Evolutionary conservation across 2,329 filamentous ascomycete genomes (phyloP).

Genomic region (Aspergillus japonicus): DNA sequence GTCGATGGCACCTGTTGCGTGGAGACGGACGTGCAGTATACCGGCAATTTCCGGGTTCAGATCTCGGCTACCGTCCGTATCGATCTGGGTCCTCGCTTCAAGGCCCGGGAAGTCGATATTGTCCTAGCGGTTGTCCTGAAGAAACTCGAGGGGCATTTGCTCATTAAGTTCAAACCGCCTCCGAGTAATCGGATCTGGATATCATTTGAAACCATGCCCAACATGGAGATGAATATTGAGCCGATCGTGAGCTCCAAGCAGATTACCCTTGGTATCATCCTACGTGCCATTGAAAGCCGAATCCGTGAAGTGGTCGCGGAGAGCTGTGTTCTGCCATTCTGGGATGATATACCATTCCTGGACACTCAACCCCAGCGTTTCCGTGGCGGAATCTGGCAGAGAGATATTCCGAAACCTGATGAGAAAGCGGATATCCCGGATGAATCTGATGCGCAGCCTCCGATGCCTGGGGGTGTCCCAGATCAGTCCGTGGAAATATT

Average conservation of each 20-base stretch:
- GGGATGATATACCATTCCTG: slow-evolving; percentile 93
- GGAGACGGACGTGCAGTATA: slow-evolving; percentile 85
- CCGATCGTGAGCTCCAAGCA: slow-evolving; percentile 93
- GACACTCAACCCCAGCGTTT: slow-evolving; percentile 74
- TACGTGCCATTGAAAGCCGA: slow-evolving; percentile 88
- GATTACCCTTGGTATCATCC: slow-evolving; percentile 89
- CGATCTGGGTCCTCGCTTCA: slow-evolving; percentile 84
- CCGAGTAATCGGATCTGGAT: slow-evolving; percentile 97
- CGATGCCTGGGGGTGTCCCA: slow-evolving; percentile 19
- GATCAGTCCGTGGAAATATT: slow-evolving; percentile 27
- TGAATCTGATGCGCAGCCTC: slow-evolving; percentile 28
- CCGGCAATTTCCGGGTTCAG: slow-evolving; percentile 83
- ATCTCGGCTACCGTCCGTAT: slow-evolving; percentile 91
- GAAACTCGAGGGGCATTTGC: slow-evolving; percentile 77
- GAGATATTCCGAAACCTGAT: slow-evolving; percentile 45
- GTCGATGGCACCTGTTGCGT: slow-evolving; percentile 87
- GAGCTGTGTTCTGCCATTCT: slow-evolving; percentile 86
- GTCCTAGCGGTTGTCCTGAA: slow-evolving; percentile 82
- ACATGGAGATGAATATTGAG: slow-evolving; percentile 90
- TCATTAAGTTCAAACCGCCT: slow-evolving; percentile 88
- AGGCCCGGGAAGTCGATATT: slow-evolving; percentile 83
- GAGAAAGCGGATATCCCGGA: slow-evolving; percentile 39
- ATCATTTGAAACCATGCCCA: slow-evolving; percentile 88
- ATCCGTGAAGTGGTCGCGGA: slow-evolving; percentile 94
- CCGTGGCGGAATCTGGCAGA: slow-evolving; percentile 79